Evolutionary conservation across 2,329 filamentous ascomycete species (phyloP).

Genomic region (Exophiala sideris): DNA sequence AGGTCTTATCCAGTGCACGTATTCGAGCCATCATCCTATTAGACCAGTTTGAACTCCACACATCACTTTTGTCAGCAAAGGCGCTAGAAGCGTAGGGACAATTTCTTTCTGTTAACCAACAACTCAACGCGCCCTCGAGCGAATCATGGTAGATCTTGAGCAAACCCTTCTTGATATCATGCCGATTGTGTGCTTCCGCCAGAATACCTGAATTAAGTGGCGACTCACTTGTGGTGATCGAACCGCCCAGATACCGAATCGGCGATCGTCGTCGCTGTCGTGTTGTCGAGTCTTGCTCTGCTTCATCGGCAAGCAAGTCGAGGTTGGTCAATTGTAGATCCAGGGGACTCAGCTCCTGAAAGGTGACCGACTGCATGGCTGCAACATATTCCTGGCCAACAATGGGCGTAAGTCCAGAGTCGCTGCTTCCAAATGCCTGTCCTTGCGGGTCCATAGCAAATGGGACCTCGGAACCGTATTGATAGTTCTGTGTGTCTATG

Average conservation of each 20-base stretch:
- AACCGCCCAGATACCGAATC: neutral
- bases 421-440: neutral
- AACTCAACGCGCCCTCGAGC: conserved; percentile 19
- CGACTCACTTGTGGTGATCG: neutral
- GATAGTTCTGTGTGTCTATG: neutral
- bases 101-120: conserved; percentile 22
- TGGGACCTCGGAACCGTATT: neutral
- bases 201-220: conserved; percentile 29
- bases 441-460: neutral
- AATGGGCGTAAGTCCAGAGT: neutral
- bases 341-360: neutral
- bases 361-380: neutral
- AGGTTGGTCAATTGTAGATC: neutral
- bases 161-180: conserved; percentile 34
- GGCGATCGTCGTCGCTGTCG: conserved; percentile 13
- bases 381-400: neutral
- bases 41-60: conserved; percentile 4
- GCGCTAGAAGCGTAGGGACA: conserved; percentile 35
- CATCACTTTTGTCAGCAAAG: conserved; percentile 1
- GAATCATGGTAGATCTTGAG: conserved; percentile 21
- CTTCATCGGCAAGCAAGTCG: neutral
- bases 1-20: conserved; percentile 12
- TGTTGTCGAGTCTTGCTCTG: neutral
- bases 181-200: conserved; percentile 35
- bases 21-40: conserved; percentile 18